Evolutionary conservation across 306 rosid genomes (phyloP), one percentile per base, ranked within the genome.

Genomic region (Acacia melanoxylon): DNA sequence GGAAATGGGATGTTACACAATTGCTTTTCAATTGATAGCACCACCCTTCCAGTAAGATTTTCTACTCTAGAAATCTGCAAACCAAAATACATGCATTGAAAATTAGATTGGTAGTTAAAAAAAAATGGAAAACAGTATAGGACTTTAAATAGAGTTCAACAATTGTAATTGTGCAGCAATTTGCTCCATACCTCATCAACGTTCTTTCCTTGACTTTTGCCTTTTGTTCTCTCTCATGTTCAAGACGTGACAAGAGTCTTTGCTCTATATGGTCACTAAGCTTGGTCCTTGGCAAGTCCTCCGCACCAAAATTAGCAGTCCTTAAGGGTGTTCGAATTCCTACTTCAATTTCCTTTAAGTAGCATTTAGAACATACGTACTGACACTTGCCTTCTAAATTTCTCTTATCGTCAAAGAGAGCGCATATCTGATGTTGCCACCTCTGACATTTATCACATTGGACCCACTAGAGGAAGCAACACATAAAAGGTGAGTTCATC

Each of bases 401-500:
- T 68, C 58, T 87, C 58, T 83, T 78, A 29, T 25, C 56, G 65
- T 89, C 84, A 48, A 80, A 92, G 67, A 92, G 93, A 15, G 89
- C 92, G 80, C 97, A 92, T 77, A 89, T 74, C 63, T 88, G 92
- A 89, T 92, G 97, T 45, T 88, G 90, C 97, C 95, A 89, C 20
- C 72, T 75, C 48, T 86, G 81, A 73, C 95, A 92, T 82, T 81
- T 89, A 77, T 88, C 86, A 61, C 95, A 92, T 86, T 89, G 79
- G 65, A 88, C 92, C 95, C 95, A 92, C 95, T 92, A 74, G 70
- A 83, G 77, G 81, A 75, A 72, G 72, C 49, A 79, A 42, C 33
- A 62, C 56, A 79, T 25, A 12, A 68, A 68, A 27, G 52, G 77
- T 78, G 61, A 81, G 63, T 77, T 19, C 59, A 70, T 19, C 62